Base-by-base conservation (phyloP, 495 filamentous ascomycete genomes). In the Tetracladium marchalianum region DNA sequence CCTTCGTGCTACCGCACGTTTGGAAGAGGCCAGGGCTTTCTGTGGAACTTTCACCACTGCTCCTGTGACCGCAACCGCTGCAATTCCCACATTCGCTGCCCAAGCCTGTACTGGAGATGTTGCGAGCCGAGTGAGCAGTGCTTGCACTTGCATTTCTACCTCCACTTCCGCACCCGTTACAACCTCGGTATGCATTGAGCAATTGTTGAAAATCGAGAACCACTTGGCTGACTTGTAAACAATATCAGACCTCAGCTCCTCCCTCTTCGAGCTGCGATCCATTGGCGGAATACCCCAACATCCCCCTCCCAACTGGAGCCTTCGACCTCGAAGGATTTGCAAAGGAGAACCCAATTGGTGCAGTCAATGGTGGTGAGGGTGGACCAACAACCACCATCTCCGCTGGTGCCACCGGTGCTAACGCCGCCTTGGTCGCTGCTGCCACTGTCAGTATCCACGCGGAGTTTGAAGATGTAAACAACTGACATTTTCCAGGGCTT, bases 261-360 rank as follows among this genome's bases (percentile, higher is more conserved):
- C 3, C 22, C 3, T 7, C 22, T 27, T 27, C 22, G 22, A 27
- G 22, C 22, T 27, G 22, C 7, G 22, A 27, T 27, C 22, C 22
- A 7, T 27, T 27, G 7, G 22, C 22, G 3, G 22, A 7, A 3
- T 27, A 27, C 22, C 22, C 22, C 22, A 27, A 27, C 7, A 27
- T 27, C 7, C 22, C 22, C 3, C 22, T 27, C 3, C 22, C 22
- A 3, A 27, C 22, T 27, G 22, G 22, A 27, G 58, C 31, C 52
- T 51, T 38, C 51, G 17, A 5, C 61, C 58, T 27, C 22, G 22
- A 27, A 7, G 22, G 22, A 3, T 27, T 27, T 27, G 22, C 3
- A 27, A 27, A 27, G 22, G 22, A 47, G 83, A 87, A 5, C 68
- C 64, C 7, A 81, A 27, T 27, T 27, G 22, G 22, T 27, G 3